Conservation (phyloP, 345 rosid genomes). For the Eutrema japonicum region DNA sequence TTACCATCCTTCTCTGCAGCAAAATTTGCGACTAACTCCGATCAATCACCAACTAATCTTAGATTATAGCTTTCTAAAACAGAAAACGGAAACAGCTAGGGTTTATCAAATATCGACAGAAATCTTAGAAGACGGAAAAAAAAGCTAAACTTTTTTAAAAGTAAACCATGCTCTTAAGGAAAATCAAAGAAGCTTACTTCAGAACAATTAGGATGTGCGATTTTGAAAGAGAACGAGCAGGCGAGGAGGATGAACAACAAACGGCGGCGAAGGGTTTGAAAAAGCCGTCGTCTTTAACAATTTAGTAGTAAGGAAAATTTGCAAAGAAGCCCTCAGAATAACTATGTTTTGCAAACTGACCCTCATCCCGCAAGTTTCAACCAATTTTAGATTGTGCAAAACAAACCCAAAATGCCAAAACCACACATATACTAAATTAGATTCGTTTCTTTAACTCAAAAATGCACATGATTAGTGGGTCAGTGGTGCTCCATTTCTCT, state of each 20-base stretch:
- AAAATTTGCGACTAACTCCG: neutral
- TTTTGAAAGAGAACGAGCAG: conserved; percentile 21
- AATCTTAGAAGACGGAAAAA: neutral
- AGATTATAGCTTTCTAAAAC: neutral
- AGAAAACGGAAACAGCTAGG: conserved; percentile 21
- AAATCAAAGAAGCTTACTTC: conserved; percentile 17
- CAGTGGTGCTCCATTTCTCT: too few relatives aligned
- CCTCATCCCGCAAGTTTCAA: neutral
- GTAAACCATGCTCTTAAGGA: neutral
- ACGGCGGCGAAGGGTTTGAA: conserved; percentile 36
- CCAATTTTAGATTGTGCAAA: neutral
- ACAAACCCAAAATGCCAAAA: too few relatives aligned
- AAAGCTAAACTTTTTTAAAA: neutral
- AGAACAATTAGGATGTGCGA: neutral
- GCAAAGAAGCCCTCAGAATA: neutral
- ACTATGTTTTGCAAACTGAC: neutral
- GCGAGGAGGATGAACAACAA: conserved; percentile 22
- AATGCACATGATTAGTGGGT: too few relatives aligned
- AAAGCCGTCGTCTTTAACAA: neutral
- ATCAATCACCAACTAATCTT: neutral
- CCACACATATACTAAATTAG: too few relatives aligned
- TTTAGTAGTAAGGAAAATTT: neutral
- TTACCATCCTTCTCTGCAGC: conserved; percentile 33
- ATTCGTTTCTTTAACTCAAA: too few relatives aligned
- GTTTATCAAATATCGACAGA: conserved; percentile 17